A percentile compares a stretch with the other conserved stretches of the same genome.
phyloP scores from a whole-genome alignment of 1,284 basidiomycete genomes.

The Ustilago crameri region DNA sequence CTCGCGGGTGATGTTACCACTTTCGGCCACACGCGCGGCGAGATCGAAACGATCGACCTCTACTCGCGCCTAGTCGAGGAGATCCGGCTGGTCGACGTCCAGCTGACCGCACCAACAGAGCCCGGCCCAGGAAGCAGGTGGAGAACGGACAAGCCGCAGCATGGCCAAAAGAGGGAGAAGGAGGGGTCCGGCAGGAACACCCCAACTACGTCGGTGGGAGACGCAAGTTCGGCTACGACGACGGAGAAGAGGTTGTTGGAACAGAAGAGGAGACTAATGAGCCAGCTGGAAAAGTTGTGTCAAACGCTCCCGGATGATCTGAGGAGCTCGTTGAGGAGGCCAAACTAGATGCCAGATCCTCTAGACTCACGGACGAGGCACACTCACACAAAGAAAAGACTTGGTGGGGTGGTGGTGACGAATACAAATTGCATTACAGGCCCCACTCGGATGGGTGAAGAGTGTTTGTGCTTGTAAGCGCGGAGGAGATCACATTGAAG shows the following conservation, averaged over 20 bases:
- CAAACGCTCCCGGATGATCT: conserved; percentile 56
- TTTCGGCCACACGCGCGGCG: conserved; percentile 47
- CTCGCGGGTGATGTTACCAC: conserved; percentile 57
- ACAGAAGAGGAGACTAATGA: conserved; percentile 39
- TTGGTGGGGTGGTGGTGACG: no score
- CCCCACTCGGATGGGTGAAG: no score
- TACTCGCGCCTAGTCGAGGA: conserved; percentile 57
- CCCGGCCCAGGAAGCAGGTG: conserved; percentile 57
- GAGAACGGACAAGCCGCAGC: conserved; percentile 34
- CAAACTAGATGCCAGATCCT: no score
- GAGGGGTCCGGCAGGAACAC: conserved; percentile 21
- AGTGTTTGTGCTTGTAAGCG: no score
- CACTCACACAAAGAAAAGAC: no score
- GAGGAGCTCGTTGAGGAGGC: conserved; percentile 25
- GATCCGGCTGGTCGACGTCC: conserved; percentile 51
- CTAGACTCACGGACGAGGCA: no score
- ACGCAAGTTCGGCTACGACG: conserved; percentile 4
- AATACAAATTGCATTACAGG: no score
- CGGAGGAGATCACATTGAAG: no score
- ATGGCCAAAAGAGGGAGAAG: background rate
- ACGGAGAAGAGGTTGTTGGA: conserved; percentile 47
- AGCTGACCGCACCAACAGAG: conserved; percentile 36
- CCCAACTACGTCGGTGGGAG: conserved; percentile 7
- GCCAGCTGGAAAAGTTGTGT: conserved; percentile 47
- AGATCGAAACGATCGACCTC: conserved; percentile 62